Evolutionary conservation across 1,284 basidiomycete genomes (phyloP), one percentile per base, ranked within the genome.

Genomic region (Apiotrichum akiyoshidainum): DNA sequence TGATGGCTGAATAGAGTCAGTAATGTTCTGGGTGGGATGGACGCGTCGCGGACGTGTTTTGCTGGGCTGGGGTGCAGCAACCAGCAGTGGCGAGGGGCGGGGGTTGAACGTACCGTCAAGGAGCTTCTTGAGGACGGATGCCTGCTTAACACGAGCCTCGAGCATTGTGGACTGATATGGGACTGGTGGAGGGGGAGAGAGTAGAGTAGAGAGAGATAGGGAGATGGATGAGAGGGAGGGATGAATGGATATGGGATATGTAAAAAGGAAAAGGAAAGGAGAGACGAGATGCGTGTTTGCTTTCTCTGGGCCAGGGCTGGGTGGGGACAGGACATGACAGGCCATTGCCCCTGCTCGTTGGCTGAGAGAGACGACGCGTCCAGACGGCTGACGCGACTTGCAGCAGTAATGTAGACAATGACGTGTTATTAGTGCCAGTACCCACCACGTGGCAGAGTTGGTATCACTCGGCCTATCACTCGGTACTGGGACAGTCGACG

Each of bases 71-170:
- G 3, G 54, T 34, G 37, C 21, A 31, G 8, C 40, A 5, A 19
- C 42, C 42, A 35, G 21, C 48, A 33, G 33, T 40, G 19, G 57
- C 56, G 1, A 54, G 31, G 46, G 49, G 9, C 5, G 26, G 17
- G n/a, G 22, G 21, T 9, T 17, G 46, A 10, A 78, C 86, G 40
- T 65, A 92, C 92, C 87, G 73, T 95, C 92, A 14, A 95, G 81
- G 53, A 95, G 83, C 71, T 88, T 89, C 78, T 95, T 95, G 64
- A 95, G 82, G 5, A 86, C 85, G 8, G 85, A 85, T 1, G 92
- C 91, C 78, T 92, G 87, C 63, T 84, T 81, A 54, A 95, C 84
- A 75, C 88, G 88, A 21, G 92, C 92, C 86, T 94, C 92, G 66
- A 94, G 84, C 92, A 95, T 94, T 62, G 66, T 81, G 69, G 21